These are phyloP conservation scores for Mortierella sp. DNA, from an alignment of 371 early-diverging fungal species.

Conservation along the genomic window DNA sequence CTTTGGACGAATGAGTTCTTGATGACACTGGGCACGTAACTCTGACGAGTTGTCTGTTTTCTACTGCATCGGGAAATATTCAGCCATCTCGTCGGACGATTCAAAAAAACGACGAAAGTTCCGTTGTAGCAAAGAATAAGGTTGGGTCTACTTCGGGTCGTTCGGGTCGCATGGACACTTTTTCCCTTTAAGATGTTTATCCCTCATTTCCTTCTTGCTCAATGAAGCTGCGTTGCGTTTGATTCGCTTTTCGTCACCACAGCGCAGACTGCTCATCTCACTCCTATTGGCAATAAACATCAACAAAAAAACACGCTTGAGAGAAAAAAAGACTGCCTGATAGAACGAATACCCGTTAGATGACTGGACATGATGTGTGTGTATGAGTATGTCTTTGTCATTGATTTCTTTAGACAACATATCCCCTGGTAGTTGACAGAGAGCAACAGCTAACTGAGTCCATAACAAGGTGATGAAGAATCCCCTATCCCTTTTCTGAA, in stretches of 20 bases:
- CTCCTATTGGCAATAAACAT: no score
- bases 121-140: background rate
- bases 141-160: background rate
- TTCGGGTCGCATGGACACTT: conserved; percentile 8
- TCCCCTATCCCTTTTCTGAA: background rate
- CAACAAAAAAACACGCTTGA: background rate
- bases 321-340: background rate
- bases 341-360: background rate
- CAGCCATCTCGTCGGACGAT: background rate
- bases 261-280: background rate
- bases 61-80: background rate
- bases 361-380: background rate
- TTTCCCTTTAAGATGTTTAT: background rate
- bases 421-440: no score
- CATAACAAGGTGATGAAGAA: no score
- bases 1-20: background rate
- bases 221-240: background rate
- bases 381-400: background rate
- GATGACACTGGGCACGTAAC: background rate
- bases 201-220: background rate
- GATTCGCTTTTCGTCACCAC: background rate
- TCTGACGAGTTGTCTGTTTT: background rate
- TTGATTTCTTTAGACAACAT: no score
- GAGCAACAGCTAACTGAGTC: no score
- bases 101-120: background rate